A percentile compares a stretch with the other conserved stretches of the same genome.
Conservation (phyloP, 75 land plant genomes). For the Cupressus sempervirens region DNA sequence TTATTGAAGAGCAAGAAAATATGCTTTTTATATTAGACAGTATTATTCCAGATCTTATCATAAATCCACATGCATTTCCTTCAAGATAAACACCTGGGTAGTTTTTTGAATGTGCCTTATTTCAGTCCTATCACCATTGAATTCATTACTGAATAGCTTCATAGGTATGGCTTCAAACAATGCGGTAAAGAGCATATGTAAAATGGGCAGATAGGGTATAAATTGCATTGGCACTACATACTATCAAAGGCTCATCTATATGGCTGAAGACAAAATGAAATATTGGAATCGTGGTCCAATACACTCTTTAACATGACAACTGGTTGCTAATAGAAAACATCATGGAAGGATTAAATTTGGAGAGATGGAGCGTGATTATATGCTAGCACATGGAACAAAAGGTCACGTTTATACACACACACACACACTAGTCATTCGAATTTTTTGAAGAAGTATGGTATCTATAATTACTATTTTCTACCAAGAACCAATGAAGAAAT, state of each 20-base stretch:
- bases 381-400: slow-evolving; percentile 85
- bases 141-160: slow-evolving; percentile 62
- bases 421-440: too few species aligned
- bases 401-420: too few species aligned
- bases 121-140: slow-evolving; percentile 53
- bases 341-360: slow-evolving; percentile 86
- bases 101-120: slow-evolving; percentile 63
- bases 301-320: slow-evolving; percentile 78
- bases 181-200: slow-evolving; percentile 64
- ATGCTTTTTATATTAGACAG: slow-evolving; percentile 23
- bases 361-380: slow-evolving; percentile 92
- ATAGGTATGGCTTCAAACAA: slow-evolving; percentile 63
- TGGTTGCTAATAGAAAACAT: slow-evolving; percentile 65
- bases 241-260: slow-evolving; percentile 78
- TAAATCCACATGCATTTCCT: slow-evolving; percentile 85
- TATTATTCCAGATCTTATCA: slow-evolving; percentile 39
- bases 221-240: slow-evolving; percentile 67
- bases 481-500: too few species aligned
- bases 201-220: slow-evolving; percentile 73
- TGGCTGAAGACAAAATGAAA: slow-evolving; percentile 86
- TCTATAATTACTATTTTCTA: too few species aligned
- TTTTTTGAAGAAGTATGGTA: too few species aligned
- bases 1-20: slow-evolving; percentile 29
- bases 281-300: slow-evolving; percentile 76
- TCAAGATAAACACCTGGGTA: slow-evolving; percentile 26